Base-by-base conservation (phyloP, 257 asterid genomes). In the Solanum chiquidenum region DNA sequence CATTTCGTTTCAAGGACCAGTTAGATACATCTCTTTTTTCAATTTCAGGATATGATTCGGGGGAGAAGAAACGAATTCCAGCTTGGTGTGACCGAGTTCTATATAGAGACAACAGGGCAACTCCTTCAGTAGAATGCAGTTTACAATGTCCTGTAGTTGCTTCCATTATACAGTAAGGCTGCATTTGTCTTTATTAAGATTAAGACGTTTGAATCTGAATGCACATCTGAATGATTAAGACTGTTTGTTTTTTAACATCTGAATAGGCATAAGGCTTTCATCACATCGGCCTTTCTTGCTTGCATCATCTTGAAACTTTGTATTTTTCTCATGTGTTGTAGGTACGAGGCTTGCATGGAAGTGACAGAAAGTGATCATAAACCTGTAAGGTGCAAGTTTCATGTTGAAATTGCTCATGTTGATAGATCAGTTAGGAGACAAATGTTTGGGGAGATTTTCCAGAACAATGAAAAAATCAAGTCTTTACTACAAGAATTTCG, bases 31-130 rank as follows among this genome's bases (percentile, higher is more conserved):
- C 35, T 68, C 25, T 62, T 31, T 76, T 83, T 73, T 44, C 33
- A n/a, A 82, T 60, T 71, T 83, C 83, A 97, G 99, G 99, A 33
- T 97, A 97, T 92, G 99, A 97, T 83, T 96, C 99, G 55, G 99
- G 99, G 0, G 99, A 97, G 91, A 97, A 97, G 94, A 97, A 97
- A 88, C 88, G 99, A 37, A 97, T 96, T 87, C 99, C 99, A 8
- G 99, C 99, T 49, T 97, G 99, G 99, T 97, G 99, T 84, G 99
- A 96, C 73, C 90, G 99, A 89, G 91, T 97, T 83, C 88, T 97
- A 12, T 97, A 96, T 84, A 92, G 99, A 76, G 99, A 97, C 89
- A 97, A 91, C 76, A 92, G 98, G 38, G 92, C 91, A n/a, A 74
- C 91, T 77, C 94, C 95, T 25, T n/a, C 88, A 27, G 93, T 91